Percentiles rank a stretch among this genome's conserved stretches.
Evolutionary conservation across 2,329 filamentous ascomycete genomes (phyloP).

Genomic region (Curvularia sp.): DNA sequence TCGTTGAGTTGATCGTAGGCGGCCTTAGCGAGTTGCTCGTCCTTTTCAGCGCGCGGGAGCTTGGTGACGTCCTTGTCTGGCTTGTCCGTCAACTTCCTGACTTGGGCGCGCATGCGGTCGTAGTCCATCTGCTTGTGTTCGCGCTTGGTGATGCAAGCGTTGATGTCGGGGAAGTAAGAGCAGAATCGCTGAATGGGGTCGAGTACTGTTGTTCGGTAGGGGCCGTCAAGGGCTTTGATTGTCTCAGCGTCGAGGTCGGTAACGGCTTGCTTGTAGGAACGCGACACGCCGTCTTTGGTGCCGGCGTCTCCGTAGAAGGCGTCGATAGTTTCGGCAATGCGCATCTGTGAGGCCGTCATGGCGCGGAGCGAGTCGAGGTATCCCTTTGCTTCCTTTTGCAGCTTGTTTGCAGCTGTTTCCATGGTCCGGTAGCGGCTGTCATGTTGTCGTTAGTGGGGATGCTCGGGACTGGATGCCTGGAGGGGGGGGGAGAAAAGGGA

Average conservation of each 20-base stretch:
- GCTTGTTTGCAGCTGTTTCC: constrained; percentile 87
- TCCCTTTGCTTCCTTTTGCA: constrained; percentile 98
- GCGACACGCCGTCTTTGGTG: constrained; percentile 90
- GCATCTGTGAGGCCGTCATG: constrained; percentile 99
- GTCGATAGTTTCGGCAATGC: constrained; percentile 98
- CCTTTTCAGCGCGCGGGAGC: constrained; percentile 93
- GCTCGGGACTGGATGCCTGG: constrained; percentile 1
- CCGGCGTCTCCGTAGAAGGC: constrained; percentile 98
- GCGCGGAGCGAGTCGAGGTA: constrained; percentile 96
- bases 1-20: constrained; percentile 98
- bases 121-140: constrained; percentile 99
- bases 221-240: constrained; percentile 96
- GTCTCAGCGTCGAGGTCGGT: constrained; percentile 98
- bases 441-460: constrained; percentile 13
- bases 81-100: constrained; percentile 97
- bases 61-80: constrained; percentile 98
- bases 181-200: constrained; percentile 97
- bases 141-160: constrained; percentile 99
- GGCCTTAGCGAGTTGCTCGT: constrained; percentile 89
- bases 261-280: constrained; percentile 97
- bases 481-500: background rate
- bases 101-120: constrained; percentile 91
- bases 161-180: constrained; percentile 98
- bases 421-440: constrained; percentile 91
- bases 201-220: constrained; percentile 90